Evolutionary conservation across 2,329 filamentous ascomycete genomes (phyloP), one percentile per base, ranked within the genome.

Genomic region (Sarocladium strictum): DNA sequence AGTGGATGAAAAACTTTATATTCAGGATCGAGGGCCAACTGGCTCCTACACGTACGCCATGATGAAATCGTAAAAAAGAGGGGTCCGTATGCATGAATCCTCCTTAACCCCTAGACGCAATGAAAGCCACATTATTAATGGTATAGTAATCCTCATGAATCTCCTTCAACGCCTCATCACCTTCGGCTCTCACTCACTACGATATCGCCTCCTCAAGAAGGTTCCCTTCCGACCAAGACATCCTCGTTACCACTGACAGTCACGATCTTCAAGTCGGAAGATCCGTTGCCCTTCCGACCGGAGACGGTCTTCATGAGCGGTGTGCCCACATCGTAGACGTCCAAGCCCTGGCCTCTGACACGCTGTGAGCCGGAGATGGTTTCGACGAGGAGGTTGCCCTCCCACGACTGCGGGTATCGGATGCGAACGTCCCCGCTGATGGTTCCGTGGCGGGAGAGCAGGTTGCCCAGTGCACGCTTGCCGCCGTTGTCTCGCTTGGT

Each of bases 351-450:
- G 14, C 79, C 79, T 19, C 53, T 57, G 7, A 75, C 64, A 2
- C 56, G 53, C 27, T 80, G 64, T 10, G 54, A 58, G 2, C 77
- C 77, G 23, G 71, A 71, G 15, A 75, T 64, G 17, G 71, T 69
- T 56, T 68, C 55, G 12, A 74, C 70, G 10, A 57, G 57, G 32
- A 81, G 63, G 19, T 59, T 58, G 14, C 80, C 80, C 58, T 75
- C 73, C 80, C 79, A 83, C 2, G 71, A 66, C 21, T 60, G 61
- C 0, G 80, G 79, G 58, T 79, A 81, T 15, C 52, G 57, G 21
- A 81, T 64, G 14, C 60, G 61, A 49, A 80, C 59, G 29, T 61
- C 50, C 6, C 76, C 78, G 54, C 74, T 77, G 10, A 76, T 70
- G 38, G 73, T 72, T 21, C 57, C 65, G 64, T 83, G 78, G 6